Evolutionary conservation across 169 alveolate species (phyloP), one percentile per base, ranked within the genome.

Genomic region (Plasmodium malariae): DNA sequence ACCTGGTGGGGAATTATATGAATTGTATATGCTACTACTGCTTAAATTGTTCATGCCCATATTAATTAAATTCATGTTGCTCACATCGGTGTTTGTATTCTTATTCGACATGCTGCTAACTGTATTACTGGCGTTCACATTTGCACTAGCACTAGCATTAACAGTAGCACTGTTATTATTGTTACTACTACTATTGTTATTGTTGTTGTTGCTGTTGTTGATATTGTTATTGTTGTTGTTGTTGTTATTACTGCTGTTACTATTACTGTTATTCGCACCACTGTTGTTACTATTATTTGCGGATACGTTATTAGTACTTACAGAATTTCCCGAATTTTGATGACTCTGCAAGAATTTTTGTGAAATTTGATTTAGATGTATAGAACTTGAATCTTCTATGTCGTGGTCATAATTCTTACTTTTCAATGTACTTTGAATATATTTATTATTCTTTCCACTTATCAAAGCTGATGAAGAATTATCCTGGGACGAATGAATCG

Each of bases 1-100:
- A 0, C 91, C 91, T 65, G 91, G 91, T 21, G 91, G 91, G 4
- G 91, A 65, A 60, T 78, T 78, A 48, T 68, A 65, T 60, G 85
- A 67, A 67, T 19, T 83, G 62, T 83, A 83, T 65, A 83, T 83
- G 45, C 68, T 65, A 83, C 55, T 83, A 45, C 55, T 69, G 43
- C 55, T 83, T 17, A 69, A 30, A 72, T 83, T 83, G 63, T 69
- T 83, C 83, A 69, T 69, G 1, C 73, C 55, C 68, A 60, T 51
- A 7, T 55, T 69, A 14, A 83, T 68, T 68, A 83, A 36, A 40
- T 59, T 83, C 14, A 83, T 49, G 45, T 83, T 83, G 37, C 68
- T 83, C 0, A 45, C 68, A 30, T 83, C 91, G 1, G 86, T 55
- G 72, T 69, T 83, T 30, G 89, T 78, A 21, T 78, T 78, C 19